A percentile compares a stretch with the other conserved stretches of the same genome.
These are phyloP conservation scores for Nemania sp. DNA, from an alignment of 2,329 filamentous ascomycete species.

Conservation along the genomic window DNA sequence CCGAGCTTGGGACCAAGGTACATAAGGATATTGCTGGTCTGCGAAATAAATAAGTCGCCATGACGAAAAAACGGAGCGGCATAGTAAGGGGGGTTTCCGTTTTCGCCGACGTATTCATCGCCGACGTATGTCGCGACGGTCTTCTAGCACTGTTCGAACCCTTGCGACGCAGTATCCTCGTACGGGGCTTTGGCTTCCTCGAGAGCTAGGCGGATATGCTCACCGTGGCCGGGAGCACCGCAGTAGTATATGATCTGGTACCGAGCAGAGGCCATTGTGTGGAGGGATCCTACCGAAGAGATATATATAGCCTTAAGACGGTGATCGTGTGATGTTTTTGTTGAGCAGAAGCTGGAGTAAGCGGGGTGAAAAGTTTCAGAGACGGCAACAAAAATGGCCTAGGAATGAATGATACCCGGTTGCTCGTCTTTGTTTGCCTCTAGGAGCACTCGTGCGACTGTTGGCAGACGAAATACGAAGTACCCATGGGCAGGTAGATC, in stretches of 20 bases:
- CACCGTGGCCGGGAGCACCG: conserved; percentile 70
- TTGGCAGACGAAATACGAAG: no score
- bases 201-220: conserved; percentile 72
- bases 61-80: conserved; percentile 69
- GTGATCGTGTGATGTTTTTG: no score
- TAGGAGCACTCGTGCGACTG: no score
- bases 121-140: conserved; percentile 54
- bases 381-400: no score
- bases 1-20: conserved; percentile 67
- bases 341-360: no score
- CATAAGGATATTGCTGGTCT: conserved; percentile 73
- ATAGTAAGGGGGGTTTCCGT: conserved; percentile 64
- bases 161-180: conserved; percentile 55
- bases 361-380: no score
- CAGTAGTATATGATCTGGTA: conserved; percentile 76
- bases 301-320: no score
- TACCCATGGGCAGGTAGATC: no score
- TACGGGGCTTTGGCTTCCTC: conserved; percentile 69
- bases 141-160: conserved; percentile 52
- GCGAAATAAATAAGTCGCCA: conserved; percentile 64
- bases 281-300: no score
- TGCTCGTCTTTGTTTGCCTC: no score
- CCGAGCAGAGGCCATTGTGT: no score
- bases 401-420: no score
- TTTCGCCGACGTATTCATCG: conserved; percentile 50